Conservation (phyloP, 495 filamentous ascomycete species). For the Hyaloscypha hepaticicola region DNA sequence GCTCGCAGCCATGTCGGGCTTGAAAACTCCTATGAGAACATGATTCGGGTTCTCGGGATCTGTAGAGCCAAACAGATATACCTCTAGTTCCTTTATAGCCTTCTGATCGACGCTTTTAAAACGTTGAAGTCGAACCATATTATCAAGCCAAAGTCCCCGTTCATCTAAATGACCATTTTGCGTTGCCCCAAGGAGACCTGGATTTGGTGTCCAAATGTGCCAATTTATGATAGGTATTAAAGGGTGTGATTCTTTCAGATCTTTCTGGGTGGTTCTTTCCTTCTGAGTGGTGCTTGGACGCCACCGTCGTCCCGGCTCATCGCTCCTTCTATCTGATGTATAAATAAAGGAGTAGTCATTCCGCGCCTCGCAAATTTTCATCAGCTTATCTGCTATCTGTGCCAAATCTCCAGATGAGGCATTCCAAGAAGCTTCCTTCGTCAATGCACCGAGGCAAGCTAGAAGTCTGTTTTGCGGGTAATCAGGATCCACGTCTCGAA, state of each 20-base stretch:
- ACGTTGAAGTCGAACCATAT: constrained; percentile 8
- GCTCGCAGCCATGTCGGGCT: not conserved
- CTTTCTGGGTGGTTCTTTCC: not conserved
- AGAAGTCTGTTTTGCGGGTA: constrained; percentile 9
- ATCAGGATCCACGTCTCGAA: constrained; percentile 4
- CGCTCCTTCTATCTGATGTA: constrained; percentile 9
- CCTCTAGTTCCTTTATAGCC: not conserved
- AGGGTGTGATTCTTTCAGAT: not conserved
- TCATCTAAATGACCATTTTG: constrained; percentile 3
- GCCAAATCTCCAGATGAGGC: not conserved
- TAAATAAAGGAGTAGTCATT: constrained; percentile 22
- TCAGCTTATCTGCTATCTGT: constrained; percentile 4
- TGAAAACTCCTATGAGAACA: not conserved
- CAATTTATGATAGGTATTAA: not conserved
- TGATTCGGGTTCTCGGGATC: not conserved
- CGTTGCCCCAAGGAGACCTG: constrained; percentile 1
- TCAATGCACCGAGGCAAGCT: constrained; percentile 13
- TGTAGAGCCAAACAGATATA: not conserved
- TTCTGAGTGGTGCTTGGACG: constrained; percentile 2
- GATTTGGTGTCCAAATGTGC: not conserved
- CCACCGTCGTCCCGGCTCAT: not conserved
- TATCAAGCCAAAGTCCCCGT: constrained; percentile 16
- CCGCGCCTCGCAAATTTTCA: constrained; percentile 10
- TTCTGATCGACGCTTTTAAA: not conserved
- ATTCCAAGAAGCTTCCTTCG: constrained; percentile 6